Percentiles rank a stretch among this genome's conserved stretches.
Evolutionary conservation across 2,329 filamentous ascomycete species (phyloP).

Genomic region (Phyllachora maydis): DNA sequence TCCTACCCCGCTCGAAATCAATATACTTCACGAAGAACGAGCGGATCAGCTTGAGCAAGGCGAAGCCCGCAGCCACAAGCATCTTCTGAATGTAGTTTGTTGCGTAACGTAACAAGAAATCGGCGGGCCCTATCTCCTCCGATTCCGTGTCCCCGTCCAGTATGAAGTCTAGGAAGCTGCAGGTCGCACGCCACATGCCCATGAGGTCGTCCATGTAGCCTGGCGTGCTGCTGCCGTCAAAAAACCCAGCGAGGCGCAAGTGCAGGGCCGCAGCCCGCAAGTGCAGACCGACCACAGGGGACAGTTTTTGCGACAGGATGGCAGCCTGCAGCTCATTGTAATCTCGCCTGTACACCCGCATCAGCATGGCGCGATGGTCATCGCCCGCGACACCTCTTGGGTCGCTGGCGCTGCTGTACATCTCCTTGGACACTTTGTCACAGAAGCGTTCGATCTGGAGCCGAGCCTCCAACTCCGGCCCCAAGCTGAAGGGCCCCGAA

Average conservation of each 20-base stretch:
- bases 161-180: constrained; percentile 46
- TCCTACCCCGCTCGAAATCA: constrained; percentile 44
- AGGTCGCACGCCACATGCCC: constrained; percentile 53
- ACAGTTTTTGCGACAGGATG: constrained; percentile 35
- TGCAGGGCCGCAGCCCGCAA: constrained; percentile 55
- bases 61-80: constrained; percentile 63
- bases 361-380: constrained; percentile 44
- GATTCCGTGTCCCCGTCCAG: constrained; percentile 27
- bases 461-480: constrained; percentile 42
- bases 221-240: constrained; percentile 52
- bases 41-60: constrained; percentile 57
- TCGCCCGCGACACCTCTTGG: constrained; percentile 48
- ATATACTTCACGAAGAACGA: constrained; percentile 58
- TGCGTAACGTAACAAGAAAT: constrained; percentile 40
- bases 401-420: constrained; percentile 60
- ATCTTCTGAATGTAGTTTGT: constrained; percentile 70
- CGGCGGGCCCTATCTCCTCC: constrained; percentile 16
- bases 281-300: constrained; percentile 40
- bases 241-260: constrained; percentile 60
- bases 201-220: constrained; percentile 57
- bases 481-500: constrained; percentile 35
- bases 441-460: constrained; percentile 55
- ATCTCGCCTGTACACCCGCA: constrained; percentile 44
- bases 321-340: constrained; percentile 40
- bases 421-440: constrained; percentile 58